A percentile compares a stretch with the other conserved stretches of the same genome.
phyloP scores from a whole-genome alignment of 805 yeast species.

The Candida awuae region DNA sequence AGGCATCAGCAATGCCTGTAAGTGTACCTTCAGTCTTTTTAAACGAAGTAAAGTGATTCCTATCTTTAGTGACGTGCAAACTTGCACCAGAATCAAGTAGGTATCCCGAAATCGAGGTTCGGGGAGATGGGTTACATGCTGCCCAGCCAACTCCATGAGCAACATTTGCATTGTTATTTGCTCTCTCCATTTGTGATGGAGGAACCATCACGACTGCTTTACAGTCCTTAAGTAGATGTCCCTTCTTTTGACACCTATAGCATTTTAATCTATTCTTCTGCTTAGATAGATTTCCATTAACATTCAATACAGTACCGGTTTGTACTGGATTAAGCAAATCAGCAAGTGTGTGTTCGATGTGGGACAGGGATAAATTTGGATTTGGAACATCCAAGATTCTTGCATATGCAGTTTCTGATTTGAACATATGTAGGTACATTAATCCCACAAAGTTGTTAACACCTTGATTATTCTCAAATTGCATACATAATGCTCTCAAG shows the following conservation, averaged over 20 bases:
- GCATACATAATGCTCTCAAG: background rate
- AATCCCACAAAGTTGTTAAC: constrained; percentile 1
- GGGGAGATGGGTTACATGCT: background rate
- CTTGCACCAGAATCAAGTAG: constrained; percentile 1
- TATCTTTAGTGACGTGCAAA: background rate
- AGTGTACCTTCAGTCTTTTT: background rate
- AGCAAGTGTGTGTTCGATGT: background rate
- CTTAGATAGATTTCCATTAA: no score
- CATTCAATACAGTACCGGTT: no score
- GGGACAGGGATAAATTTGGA: constrained; percentile 1
- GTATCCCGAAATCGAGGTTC: background rate
- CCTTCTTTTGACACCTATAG: background rate
- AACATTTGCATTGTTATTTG: background rate
- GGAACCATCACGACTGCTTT: constrained; percentile 1
- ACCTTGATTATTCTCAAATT: background rate
- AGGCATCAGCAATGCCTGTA: constrained; percentile 1
- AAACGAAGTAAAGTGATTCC: background rate
- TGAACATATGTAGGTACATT: constrained; percentile 1
- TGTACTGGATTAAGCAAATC: no score
- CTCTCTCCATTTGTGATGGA: background rate
- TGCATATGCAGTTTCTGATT: background rate
- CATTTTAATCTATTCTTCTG: no score
- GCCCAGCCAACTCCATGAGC: background rate
- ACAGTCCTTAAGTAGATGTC: background rate
- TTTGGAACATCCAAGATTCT: constrained; percentile 1